Evolutionary conservation across 2,329 filamentous ascomycete species (phyloP).

Genomic region (Nemania sp.): DNA sequence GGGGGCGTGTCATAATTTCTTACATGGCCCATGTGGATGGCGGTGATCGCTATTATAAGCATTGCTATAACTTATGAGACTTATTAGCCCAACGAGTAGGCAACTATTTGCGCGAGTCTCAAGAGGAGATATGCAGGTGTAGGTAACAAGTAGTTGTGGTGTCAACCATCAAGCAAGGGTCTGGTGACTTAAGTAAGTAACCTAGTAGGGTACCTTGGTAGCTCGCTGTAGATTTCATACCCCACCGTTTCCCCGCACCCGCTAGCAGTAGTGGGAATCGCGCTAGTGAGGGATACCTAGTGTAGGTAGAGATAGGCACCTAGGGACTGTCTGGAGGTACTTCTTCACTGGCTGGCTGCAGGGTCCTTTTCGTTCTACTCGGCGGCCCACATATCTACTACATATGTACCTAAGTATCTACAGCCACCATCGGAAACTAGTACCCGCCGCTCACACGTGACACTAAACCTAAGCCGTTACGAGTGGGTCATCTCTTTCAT

Average conservation of each 20-base stretch:
- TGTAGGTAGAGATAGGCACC: too few relatives aligned
- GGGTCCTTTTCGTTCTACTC: constrained; percentile 22
- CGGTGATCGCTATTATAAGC: background rate
- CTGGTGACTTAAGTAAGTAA: too few relatives aligned
- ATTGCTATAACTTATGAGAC: background rate
- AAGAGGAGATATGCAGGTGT: too few relatives aligned
- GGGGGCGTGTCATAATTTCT: background rate
- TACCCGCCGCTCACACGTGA: constrained; percentile 32
- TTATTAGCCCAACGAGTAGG: constrained; percentile 17
- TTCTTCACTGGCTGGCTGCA: too few relatives aligned
- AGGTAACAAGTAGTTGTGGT: background rate
- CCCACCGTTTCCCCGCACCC: constrained; percentile 17
- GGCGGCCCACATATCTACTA: too few relatives aligned
- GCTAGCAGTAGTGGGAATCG: background rate
- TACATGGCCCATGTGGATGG: background rate
- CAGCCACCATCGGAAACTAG: constrained; percentile 34
- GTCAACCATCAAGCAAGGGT: background rate
- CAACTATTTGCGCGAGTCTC: background rate
- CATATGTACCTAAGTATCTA: too few relatives aligned
- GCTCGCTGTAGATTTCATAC: constrained; percentile 17
- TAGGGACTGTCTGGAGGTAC: too few relatives aligned
- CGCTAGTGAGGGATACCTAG: too few relatives aligned
- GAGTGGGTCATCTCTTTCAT: constrained; percentile 26
- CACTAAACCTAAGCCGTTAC: constrained; percentile 16
- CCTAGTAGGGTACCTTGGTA: too few relatives aligned